These are phyloP conservation scores for Aspergillus brunneoviolaceus DNA, from an alignment of 2,329 filamentous ascomycete species.

Conservation along the genomic window DNA sequence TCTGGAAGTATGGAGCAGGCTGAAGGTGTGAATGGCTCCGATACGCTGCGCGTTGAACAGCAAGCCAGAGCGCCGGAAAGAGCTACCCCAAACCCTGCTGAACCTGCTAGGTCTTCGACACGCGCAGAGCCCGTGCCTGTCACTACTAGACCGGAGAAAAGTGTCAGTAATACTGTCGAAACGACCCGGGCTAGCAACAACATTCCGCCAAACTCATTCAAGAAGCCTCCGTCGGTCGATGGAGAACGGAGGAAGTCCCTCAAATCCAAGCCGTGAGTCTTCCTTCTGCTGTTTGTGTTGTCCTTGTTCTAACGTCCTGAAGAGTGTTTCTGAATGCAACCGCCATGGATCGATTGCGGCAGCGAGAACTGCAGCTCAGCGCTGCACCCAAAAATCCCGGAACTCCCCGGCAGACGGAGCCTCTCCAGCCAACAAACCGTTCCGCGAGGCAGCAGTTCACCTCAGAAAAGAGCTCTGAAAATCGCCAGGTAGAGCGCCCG, in stretches of 20 bases:
- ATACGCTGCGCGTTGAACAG: background rate
- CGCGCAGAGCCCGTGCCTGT: background rate
- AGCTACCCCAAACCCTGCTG: background rate
- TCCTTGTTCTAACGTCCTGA: background rate
- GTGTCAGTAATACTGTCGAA: background rate
- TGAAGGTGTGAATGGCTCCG: background rate
- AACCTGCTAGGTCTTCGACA: background rate
- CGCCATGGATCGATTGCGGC: constrained; percentile 13
- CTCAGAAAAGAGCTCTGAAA: background rate
- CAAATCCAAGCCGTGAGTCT: constrained; percentile 19
- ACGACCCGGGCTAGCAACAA: background rate
- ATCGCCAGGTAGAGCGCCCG: background rate
- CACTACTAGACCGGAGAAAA: background rate
- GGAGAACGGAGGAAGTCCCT: constrained; percentile 17
- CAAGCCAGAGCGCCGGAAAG: background rate
- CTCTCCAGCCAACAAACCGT: background rate
- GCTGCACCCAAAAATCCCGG: background rate
- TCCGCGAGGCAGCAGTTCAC: constrained; percentile 2
- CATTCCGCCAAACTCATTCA: background rate
- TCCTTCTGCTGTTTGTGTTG: background rate
- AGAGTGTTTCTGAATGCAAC: constrained; percentile 17
- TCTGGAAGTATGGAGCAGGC: background rate
- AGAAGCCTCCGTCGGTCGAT: background rate
- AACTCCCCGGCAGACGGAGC: constrained; percentile 15
- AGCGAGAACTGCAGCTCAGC: constrained; percentile 14